phyloP scores from a whole-genome alignment of 1,284 basidiomycete species.

The Tilletia indica region DNA sequence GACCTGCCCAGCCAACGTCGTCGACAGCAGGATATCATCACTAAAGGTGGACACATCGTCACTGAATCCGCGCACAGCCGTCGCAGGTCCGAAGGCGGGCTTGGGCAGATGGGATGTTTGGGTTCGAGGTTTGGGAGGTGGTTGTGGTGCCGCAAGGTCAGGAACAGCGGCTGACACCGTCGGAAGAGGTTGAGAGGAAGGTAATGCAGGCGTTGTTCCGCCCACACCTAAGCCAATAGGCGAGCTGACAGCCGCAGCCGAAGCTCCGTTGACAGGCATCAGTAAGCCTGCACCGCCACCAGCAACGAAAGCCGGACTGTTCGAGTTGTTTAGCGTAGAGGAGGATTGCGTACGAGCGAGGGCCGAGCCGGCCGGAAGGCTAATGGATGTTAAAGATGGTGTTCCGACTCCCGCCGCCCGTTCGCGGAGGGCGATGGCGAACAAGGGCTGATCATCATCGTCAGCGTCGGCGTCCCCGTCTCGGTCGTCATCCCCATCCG shows the following conservation, averaged over 20 bases:
- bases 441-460: slow-evolving; percentile 29
- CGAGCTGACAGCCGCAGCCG: neutral
- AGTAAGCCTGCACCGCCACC: slow-evolving; percentile 10
- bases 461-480: slow-evolving; percentile 34
- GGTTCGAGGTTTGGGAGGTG: slow-evolving; percentile 12
- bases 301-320: slow-evolving; percentile 37
- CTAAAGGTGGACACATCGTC: slow-evolving; percentile 63
- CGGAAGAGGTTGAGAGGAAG: neutral
- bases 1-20: slow-evolving; percentile 86
- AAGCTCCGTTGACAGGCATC: slow-evolving; percentile 25
- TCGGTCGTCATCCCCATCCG: slow-evolving; percentile 24
- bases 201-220: neutral
- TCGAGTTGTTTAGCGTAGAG: slow-evolving; percentile 1
- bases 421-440: slow-evolving; percentile 5
- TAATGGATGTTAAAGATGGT: neutral
- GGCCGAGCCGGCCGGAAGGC: neutral
- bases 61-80: slow-evolving; percentile 43
- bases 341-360: slow-evolving; percentile 11
- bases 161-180: neutral
- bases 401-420: slow-evolving; percentile 13
- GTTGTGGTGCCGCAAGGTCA: neutral
- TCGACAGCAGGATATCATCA: slow-evolving; percentile 80
- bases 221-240: neutral
- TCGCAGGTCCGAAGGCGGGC: slow-evolving; percentile 46
- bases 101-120: slow-evolving; percentile 33